phyloP scores from a whole-genome alignment of 805 yeast genomes.

The Nakazawaea ernobii region DNA sequence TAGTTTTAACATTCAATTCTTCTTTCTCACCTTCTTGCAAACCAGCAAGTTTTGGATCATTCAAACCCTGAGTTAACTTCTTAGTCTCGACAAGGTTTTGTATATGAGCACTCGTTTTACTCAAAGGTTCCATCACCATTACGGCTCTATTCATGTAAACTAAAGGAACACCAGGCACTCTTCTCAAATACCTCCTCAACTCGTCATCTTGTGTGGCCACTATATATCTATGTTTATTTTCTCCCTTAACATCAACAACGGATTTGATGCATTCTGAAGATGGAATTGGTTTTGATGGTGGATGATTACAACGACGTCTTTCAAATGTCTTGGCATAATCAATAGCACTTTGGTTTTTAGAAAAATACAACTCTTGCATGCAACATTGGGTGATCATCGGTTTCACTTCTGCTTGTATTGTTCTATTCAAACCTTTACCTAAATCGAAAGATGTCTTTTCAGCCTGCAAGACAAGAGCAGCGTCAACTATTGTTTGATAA shows the following conservation, averaged over 20 bases:
- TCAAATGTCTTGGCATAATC: slow-evolving; percentile 78
- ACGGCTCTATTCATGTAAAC: slow-evolving; percentile 86
- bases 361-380: slow-evolving; percentile 75
- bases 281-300: slow-evolving; percentile 51
- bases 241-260: slow-evolving; percentile 63
- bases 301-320: slow-evolving; percentile 89
- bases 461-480: slow-evolving; percentile 63
- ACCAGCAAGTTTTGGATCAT: slow-evolving; percentile 52
- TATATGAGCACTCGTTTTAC: slow-evolving; percentile 55
- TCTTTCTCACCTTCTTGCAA: slow-evolving; percentile 20
- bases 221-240: slow-evolving; percentile 84
- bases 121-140: slow-evolving; percentile 92
- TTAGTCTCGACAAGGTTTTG: slow-evolving; percentile 49
- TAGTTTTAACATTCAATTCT: neutral
- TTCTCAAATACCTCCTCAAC: slow-evolving; percentile 63
- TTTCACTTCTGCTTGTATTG: slow-evolving; percentile 80
- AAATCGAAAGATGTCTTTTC: slow-evolving; percentile 68
- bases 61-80: slow-evolving; percentile 76
- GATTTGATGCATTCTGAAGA: slow-evolving; percentile 74
- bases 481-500: slow-evolving; percentile 84
- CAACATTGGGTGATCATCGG: slow-evolving; percentile 95
- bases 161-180: slow-evolving; percentile 85
- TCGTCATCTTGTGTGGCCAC: slow-evolving; percentile 79
- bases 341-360: slow-evolving; percentile 70
- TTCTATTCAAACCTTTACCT: slow-evolving; percentile 72